phyloP scores from a whole-genome alignment of 164 flowering plant genomes.

The Vitis amurensis region DNA sequence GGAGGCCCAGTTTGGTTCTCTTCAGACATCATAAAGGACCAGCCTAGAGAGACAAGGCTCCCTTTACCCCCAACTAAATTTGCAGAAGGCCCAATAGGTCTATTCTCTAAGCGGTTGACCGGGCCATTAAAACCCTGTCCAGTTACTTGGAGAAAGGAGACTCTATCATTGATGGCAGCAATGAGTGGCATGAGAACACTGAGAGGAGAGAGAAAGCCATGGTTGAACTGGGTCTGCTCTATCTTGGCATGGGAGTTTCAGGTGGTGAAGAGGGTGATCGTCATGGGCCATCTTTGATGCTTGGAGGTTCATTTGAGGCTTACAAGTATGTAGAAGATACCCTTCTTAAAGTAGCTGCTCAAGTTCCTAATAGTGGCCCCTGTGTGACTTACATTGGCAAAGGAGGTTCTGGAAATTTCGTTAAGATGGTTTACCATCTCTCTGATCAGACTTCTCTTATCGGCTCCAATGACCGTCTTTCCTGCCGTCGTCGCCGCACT shows the following conservation, averaged over 20 bases:
- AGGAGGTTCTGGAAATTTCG: too few relatives aligned
- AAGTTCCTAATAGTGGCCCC: slow-evolving; percentile 50
- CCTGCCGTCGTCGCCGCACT: slow-evolving; percentile 10
- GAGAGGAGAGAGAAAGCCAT: slow-evolving; percentile 12
- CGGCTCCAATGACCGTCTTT: slow-evolving; percentile 17
- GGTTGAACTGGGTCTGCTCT: slow-evolving; percentile 8
- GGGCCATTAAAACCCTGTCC: slow-evolving; percentile 25
- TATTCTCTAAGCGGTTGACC: slow-evolving; percentile 16
- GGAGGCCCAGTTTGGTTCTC: too few relatives aligned
- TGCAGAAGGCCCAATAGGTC: too few relatives aligned
- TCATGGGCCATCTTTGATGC: slow-evolving; percentile 38
- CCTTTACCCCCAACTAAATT: too few relatives aligned
- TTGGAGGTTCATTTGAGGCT: slow-evolving; percentile 51
- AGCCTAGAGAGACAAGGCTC: too few relatives aligned
- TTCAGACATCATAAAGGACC: too few relatives aligned
- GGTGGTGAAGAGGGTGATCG: slow-evolving; percentile 27
- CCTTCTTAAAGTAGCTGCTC: slow-evolving; percentile 47
- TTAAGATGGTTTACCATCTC: too few relatives aligned
- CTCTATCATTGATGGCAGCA: slow-evolving; percentile 15
- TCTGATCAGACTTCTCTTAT: too few relatives aligned
- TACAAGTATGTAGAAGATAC: slow-evolving; percentile 34
- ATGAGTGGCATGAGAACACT: slow-evolving; percentile 24
- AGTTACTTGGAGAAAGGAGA: not conserved
- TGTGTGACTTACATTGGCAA: slow-evolving; percentile 20
- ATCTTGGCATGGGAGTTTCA: slow-evolving; percentile 18